A percentile compares a stretch with the other conserved stretches of the same genome.
These are phyloP conservation scores for Talaromyces sp. DNA, from an alignment of 2,329 filamentous ascomycete genomes.

Conservation along the genomic window DNA sequence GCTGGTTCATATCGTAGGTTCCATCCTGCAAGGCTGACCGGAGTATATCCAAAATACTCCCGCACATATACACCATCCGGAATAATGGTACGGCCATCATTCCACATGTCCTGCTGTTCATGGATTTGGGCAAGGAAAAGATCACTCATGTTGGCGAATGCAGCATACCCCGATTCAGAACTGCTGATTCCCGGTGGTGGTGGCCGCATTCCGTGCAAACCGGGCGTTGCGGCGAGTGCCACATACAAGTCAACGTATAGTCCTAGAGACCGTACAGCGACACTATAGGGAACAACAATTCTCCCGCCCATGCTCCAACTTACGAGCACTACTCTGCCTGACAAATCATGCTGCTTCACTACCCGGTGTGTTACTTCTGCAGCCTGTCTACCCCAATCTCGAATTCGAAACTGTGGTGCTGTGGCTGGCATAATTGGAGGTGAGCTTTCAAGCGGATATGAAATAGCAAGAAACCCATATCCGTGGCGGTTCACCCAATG, in stretches of 20 bases:
- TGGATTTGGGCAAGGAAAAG: conserved; percentile 1
- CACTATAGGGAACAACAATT: conserved; percentile 11
- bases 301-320: conserved; percentile 15
- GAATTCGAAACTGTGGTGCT: conserved; percentile 12
- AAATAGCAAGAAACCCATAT: conserved; percentile 15
- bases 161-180: conserved; percentile 4
- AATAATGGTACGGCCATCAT: conserved; percentile 5
- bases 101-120: conserved; percentile 1
- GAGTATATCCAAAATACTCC: conserved; percentile 12
- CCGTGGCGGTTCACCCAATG: conserved; percentile 15
- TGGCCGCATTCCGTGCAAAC: conserved; percentile 7
- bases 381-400: conserved; percentile 17
- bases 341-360: conserved; percentile 8
- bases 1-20: conserved; percentile 1
- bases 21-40: conserved; percentile 8
- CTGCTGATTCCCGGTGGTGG: neutral
- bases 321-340: conserved; percentile 6
- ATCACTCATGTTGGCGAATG: neutral
- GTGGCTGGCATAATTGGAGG: conserved; percentile 12
- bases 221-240: conserved; percentile 13
- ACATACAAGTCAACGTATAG: conserved; percentile 11
- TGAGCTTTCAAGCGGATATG: conserved; percentile 16
- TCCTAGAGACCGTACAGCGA: neutral
- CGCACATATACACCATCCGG: conserved; percentile 4
- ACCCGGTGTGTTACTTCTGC: conserved; percentile 11